Evolutionary conservation across 2,329 filamentous ascomycete species (phyloP).

Genomic region (Mycogone perniciosa): DNA sequence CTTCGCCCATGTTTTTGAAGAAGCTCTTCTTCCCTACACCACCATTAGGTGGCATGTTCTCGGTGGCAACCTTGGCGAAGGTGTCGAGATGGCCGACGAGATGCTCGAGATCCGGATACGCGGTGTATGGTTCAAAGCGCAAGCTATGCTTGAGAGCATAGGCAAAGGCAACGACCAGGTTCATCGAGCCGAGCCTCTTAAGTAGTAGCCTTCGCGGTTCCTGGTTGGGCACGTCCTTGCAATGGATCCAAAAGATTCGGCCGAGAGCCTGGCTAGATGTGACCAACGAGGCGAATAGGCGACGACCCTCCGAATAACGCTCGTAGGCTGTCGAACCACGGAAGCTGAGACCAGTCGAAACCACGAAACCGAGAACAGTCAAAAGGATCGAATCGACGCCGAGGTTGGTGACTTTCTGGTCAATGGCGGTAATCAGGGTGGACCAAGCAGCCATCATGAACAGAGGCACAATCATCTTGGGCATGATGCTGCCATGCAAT

Average conservation of each 20-base stretch:
- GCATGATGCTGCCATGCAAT: slow-evolving; percentile 68
- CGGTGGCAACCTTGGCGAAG: slow-evolving; percentile 55
- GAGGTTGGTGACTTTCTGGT: slow-evolving; percentile 33
- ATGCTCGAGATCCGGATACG: slow-evolving; percentile 66
- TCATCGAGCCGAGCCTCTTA: slow-evolving; percentile 66
- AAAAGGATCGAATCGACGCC: slow-evolving; percentile 45
- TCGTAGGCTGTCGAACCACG: slow-evolving; percentile 73
- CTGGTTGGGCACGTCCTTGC: slow-evolving; percentile 46
- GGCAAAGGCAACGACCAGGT: slow-evolving; percentile 72
- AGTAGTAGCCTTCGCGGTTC: slow-evolving; percentile 61
- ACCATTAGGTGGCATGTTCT: slow-evolving; percentile 29
- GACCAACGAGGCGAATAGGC: slow-evolving; percentile 55
- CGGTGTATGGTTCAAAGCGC: slow-evolving; percentile 74
- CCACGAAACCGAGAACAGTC: slow-evolving; percentile 75
- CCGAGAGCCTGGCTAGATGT: slow-evolving; percentile 61
- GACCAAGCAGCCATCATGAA: slow-evolving; percentile 58
- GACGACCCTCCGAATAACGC: slow-evolving; percentile 59
- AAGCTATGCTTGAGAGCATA: slow-evolving; percentile 74
- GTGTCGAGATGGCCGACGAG: slow-evolving; percentile 68
- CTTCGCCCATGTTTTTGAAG: slow-evolving; percentile 63
- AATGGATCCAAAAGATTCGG: slow-evolving; percentile 78
- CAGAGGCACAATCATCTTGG: slow-evolving; percentile 67
- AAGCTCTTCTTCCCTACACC: slow-evolving; percentile 38
- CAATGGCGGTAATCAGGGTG: slow-evolving; percentile 56
- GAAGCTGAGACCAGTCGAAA: slow-evolving; percentile 72